These are phyloP conservation scores for Tricholoma hemisulphureum DNA, from an alignment of 768 basidiomycete species.

Conservation along the genomic window DNA sequence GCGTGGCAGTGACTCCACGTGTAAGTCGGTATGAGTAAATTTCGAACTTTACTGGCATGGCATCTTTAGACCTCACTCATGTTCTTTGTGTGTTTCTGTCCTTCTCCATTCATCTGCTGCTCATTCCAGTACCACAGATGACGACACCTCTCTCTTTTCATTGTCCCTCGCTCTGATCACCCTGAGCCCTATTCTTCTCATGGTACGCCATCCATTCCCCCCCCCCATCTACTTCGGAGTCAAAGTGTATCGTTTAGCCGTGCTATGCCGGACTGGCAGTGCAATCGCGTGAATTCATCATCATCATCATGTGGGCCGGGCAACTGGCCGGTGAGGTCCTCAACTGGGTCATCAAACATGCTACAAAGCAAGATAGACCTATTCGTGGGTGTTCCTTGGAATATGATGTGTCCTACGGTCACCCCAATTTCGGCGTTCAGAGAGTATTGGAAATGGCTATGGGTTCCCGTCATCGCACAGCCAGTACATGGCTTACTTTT, in stretches of 20 bases:
- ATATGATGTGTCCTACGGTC: neutral
- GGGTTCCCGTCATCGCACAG: conserved; percentile 89
- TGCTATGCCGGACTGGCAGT: conserved; percentile 75
- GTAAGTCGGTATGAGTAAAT: no score
- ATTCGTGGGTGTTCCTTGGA: conserved; percentile 40
- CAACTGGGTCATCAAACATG: conserved; percentile 67
- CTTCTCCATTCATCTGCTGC: neutral
- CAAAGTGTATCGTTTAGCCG: conserved; percentile 44
- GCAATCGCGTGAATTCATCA: conserved; percentile 74
- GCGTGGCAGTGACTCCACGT: conserved; percentile 1
- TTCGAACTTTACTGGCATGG: no score
- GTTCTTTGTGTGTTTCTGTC: conserved; percentile 52
- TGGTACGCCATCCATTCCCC: conserved; percentile 43
- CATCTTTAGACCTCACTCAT: conserved; percentile 65
- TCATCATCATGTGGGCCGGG: conserved; percentile 82
- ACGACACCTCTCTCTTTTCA: conserved; percentile 58
- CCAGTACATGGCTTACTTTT: conserved; percentile 89
- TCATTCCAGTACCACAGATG: conserved; percentile 41
- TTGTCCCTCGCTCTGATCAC: conserved; percentile 61
- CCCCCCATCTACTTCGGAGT: neutral
- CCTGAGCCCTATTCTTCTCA: conserved; percentile 67
- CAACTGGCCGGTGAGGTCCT: conserved; percentile 70
- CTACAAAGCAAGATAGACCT: conserved; percentile 69
- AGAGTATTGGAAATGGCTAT: conserved; percentile 65
- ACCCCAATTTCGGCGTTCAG: conserved; percentile 27